Evolutionary conservation across 2,329 filamentous ascomycete species (phyloP).

Genomic region (Chlorencoelia australis): DNA sequence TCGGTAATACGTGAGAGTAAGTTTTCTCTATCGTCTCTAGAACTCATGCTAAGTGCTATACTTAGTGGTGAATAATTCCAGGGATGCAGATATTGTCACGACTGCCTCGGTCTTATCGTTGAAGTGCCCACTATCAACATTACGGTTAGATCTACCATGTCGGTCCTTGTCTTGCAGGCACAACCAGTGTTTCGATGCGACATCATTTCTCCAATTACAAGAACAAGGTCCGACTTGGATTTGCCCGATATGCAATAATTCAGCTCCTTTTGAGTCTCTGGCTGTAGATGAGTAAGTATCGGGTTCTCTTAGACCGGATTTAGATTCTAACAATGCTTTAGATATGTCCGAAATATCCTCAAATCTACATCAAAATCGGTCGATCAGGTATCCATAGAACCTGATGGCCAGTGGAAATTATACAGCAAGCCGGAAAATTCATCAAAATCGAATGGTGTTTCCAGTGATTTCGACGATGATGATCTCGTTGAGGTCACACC

Average conservation of each 20-base stretch:
- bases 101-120: slow-evolving; percentile 83
- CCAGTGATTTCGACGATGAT: slow-evolving; percentile 33
- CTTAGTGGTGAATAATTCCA: slow-evolving; percentile 67
- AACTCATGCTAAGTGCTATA: slow-evolving; percentile 4
- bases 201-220: slow-evolving; percentile 84
- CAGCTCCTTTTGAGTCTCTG: slow-evolving; percentile 68
- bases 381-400: slow-evolving; percentile 85
- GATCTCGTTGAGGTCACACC: slow-evolving; percentile 40
- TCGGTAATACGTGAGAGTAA: slow-evolving; percentile 77
- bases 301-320: slow-evolving; percentile 7
- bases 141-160: slow-evolving; percentile 70
- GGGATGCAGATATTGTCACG: slow-evolving; percentile 81
- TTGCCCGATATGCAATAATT: slow-evolving; percentile 88
- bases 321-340: slow-evolving; percentile 27
- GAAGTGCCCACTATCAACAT: slow-evolving; percentile 84
- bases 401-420: slow-evolving; percentile 66
- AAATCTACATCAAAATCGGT: slow-evolving; percentile 57
- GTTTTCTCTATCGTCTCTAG: slow-evolving; percentile 23
- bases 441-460: slow-evolving; percentile 15
- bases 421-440: slow-evolving; percentile 16
- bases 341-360: slow-evolving; percentile 83
- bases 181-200: slow-evolving; percentile 90
- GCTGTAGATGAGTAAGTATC: slow-evolving; percentile 72
- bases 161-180: slow-evolving; percentile 74
- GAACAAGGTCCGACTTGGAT: slow-evolving; percentile 94